Base-by-base conservation (phyloP, 2,329 filamentous ascomycete species). In the Epichloe coenophiala region DNA sequence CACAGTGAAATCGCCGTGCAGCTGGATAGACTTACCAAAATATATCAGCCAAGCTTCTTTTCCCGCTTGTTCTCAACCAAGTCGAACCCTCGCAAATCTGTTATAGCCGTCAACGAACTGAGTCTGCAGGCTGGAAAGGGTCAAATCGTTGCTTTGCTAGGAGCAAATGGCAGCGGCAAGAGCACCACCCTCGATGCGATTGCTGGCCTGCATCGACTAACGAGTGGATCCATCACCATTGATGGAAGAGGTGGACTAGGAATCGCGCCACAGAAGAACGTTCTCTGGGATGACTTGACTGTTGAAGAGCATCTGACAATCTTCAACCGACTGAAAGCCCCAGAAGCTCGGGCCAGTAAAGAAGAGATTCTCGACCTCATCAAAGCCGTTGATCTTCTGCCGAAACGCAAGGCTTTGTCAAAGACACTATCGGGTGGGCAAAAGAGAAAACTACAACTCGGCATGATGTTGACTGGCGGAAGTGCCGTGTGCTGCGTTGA, bases 401-500 rank as follows among this genome's bases (percentile, higher is more conserved):
- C 80, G 48, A 96, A 96, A 68, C 70, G 81, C 40, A 77, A 80
- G 37, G 84, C 89, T 0, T 72, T 75, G 53, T 79, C 88, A 0
- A 83, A 81, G 61, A 94, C 88, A 0, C 72, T 96, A 0, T 95
- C 88, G 2, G 90, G 90, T 8, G 90, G 90, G 0, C 90, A 96
- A 65, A 95, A 95, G 69, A 76, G 90, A 48, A 96, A 96, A 65
- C 74, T 95, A 8, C 90, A 96, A 65, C 74, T 96, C 2, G 89
- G 88, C 5, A 91, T 95, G 81, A 95, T 95, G 88, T 81, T 96
- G 58, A 94, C 88, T 3, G 90, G 91, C 54, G 89, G 88, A 11
- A 91, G 86, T 54, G 81, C 81, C 23, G 83, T 96, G 0, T 95
- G 90, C 67, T 93, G 88, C 60, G 81, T 96, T 5, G 90, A 96